Conservation (phyloP, 495 filamentous ascomycete species). For the Astrothelium macrocarpum region DNA sequence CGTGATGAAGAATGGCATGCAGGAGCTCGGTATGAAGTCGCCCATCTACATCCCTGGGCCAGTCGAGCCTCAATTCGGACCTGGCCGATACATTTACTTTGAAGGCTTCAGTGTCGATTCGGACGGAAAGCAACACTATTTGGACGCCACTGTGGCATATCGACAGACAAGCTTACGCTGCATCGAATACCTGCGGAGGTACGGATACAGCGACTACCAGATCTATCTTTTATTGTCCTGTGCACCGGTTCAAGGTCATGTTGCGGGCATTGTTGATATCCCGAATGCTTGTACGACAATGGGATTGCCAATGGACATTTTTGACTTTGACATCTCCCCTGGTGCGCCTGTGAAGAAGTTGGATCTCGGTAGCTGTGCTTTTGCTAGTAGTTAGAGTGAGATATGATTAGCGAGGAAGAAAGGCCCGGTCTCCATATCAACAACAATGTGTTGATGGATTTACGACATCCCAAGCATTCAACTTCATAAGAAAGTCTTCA, state of each 20-base stretch:
- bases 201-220: slow-evolving; percentile 68
- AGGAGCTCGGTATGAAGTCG: slow-evolving; percentile 66
- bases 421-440: too few relatives aligned
- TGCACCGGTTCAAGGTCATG: slow-evolving; percentile 83
- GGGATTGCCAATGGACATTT: slow-evolving; percentile 88
- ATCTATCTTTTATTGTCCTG: slow-evolving; percentile 82
- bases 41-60: slow-evolving; percentile 87
- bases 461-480: neutral
- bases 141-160: slow-evolving; percentile 90
- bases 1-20: slow-evolving; percentile 76
- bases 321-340: slow-evolving; percentile 86
- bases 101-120: slow-evolving; percentile 93
- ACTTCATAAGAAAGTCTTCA: neutral
- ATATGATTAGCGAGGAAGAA: neutral
- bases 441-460: too few relatives aligned
- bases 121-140: slow-evolving; percentile 82
- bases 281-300: slow-evolving; percentile 78
- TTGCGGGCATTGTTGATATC: slow-evolving; percentile 90
- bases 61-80: slow-evolving; percentile 85
- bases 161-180: slow-evolving; percentile 70
- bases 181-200: slow-evolving; percentile 81
- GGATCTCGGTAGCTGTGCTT: slow-evolving; percentile 73
- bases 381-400: slow-evolving; percentile 41
- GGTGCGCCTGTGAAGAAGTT: slow-evolving; percentile 48
- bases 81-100: slow-evolving; percentile 78